Percentiles rank a stretch among this genome's conserved stretches.
Conservation (phyloP, 2,329 filamentous ascomycete genomes). For the Aspergillus carbonarius region DNA sequence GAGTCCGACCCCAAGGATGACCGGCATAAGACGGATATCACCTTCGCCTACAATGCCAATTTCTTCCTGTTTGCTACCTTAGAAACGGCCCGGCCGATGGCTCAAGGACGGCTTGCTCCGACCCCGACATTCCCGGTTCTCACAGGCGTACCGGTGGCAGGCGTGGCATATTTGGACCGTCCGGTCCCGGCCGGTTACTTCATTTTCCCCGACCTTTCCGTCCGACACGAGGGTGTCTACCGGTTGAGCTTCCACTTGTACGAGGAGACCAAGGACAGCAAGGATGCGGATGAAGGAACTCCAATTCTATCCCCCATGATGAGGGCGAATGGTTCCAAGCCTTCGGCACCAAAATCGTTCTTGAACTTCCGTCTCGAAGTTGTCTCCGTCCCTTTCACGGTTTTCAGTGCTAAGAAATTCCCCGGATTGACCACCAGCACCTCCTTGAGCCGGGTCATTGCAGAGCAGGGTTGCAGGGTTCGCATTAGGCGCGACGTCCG, state of each 20-base stretch:
- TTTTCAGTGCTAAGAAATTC: slow-evolving; percentile 98
- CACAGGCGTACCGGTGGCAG: slow-evolving; percentile 90
- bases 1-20: slow-evolving; percentile 60
- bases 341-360: slow-evolving; percentile 52
- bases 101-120: slow-evolving; percentile 71
- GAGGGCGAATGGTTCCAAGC: slow-evolving; percentile 34
- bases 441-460: slow-evolving; percentile 80
- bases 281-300: slow-evolving; percentile 67
- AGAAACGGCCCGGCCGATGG: slow-evolving; percentile 79
- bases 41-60: slow-evolving; percentile 90
- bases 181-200: slow-evolving; percentile 83
- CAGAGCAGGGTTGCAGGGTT: slow-evolving; percentile 94
- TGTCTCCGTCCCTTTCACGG: slow-evolving; percentile 80
- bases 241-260: slow-evolving; percentile 89
- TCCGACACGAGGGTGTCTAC: slow-evolving; percentile 92
- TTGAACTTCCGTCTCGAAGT: slow-evolving; percentile 88
- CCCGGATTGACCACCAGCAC: slow-evolving; percentile 91
- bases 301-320: slow-evolving; percentile 37
- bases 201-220: slow-evolving; percentile 94
- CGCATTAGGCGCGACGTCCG: slow-evolving; percentile 91
- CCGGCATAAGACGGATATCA: slow-evolving; percentile 67
- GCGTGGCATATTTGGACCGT: slow-evolving; percentile 92
- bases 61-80: slow-evolving; percentile 96
- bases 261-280: slow-evolving; percentile 84
- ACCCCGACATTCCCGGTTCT: slow-evolving; percentile 76